Base-by-base conservation (phyloP, 371 early-diverging fungal species). In the Batkoa obscura region DNA sequence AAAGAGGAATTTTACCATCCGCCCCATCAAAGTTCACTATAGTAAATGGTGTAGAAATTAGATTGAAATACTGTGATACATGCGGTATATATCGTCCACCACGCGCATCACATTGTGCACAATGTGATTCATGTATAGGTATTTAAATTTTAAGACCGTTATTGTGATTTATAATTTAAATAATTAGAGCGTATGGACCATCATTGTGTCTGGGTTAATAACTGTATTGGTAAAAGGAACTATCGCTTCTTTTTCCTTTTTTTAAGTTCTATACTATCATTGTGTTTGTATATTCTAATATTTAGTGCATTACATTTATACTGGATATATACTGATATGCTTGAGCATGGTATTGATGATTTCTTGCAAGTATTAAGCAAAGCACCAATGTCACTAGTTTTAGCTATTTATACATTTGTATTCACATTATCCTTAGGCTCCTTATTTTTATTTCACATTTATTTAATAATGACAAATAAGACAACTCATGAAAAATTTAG, bases 171-270 rank as follows among this genome's bases (percentile, higher is more conserved):
- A 52, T 42, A 51, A 65, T 9, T 62, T 49, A 38, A 32, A 45
- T 5, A 30, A 41, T 39, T 57, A 76, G 84, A 81, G 64, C 72
- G 76, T 63, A 78, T 81, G 60, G 90, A 92, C 64, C 90, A 91
- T 58, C 93, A 95, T 65, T 95, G 95, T 61, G 80, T 87, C 13
- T 95, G 94, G 94, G 75, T 88, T 12, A 88, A 82, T 61, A 91
- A 88, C 67, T 94, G 94, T 67, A 73, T 95, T 42, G 95, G 95
- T 1, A 79, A 80, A 50, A 72, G 91, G 57, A 93, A 93, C 66
- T 91, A 93, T 67, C 76, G 85, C 13, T 75, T 76, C 45, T 92
- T 92, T 58, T 81, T 84, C 61, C 62, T 72, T 12, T 68, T 79
- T 4, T n/a, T 77, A 9, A 51, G 80, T 46, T 23, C 23, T 23